Base-by-base conservation (phyloP, 805 yeast species). In the Hanseniaspora lachancei region DNA sequence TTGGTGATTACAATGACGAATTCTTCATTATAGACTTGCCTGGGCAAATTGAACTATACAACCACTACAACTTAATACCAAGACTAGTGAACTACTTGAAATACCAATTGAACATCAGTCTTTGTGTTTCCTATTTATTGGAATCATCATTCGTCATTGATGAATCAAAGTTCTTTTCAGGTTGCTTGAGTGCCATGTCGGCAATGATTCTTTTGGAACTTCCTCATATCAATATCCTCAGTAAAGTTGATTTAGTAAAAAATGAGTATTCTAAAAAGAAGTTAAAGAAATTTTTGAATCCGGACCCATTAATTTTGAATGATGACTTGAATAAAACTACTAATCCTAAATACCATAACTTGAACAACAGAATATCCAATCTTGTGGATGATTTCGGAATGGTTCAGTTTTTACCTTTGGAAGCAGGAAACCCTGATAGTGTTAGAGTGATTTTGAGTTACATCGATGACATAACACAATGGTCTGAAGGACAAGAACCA, bases 401-500 rank as follows among this genome's bases (percentile, higher is more conserved):
- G 99, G 97, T 93, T 2, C 97, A 93, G 66, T 93, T 89, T 65
- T 71, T 93, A 60, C 97, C 98, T 0, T 74, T 93, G 60, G 95
- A 89, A 64, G 80, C 87, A 10, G 84, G 81, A 47, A 77, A 79
- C 58, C 81, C 88, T 49, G 87, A 82, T 44, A 78, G 88, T 49
- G 83, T 93, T 23, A 79, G 83, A 13, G 82, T 89, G 0, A 91
- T 93, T 55, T 74, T 93, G 61, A 84, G 95, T 64, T 89, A 89
- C 66, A 86, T 93, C 23, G 99, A 93, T 65, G 98, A 93, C 67
- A 84, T 91, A 32, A 93, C 99, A 0, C 99, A 93, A 66, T 93
- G 98, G 98, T 82, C 87, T 23, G 99, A 93, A 66, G 72, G 80
- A 3, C 97, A 93, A 68, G 99, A 93, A 68, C 97, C 97, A 36